Evolutionary conservation across 1,139 yeast genomes (phyloP), one percentile per base, ranked within the genome.

Genomic region (Blastobotrys elegans): DNA sequence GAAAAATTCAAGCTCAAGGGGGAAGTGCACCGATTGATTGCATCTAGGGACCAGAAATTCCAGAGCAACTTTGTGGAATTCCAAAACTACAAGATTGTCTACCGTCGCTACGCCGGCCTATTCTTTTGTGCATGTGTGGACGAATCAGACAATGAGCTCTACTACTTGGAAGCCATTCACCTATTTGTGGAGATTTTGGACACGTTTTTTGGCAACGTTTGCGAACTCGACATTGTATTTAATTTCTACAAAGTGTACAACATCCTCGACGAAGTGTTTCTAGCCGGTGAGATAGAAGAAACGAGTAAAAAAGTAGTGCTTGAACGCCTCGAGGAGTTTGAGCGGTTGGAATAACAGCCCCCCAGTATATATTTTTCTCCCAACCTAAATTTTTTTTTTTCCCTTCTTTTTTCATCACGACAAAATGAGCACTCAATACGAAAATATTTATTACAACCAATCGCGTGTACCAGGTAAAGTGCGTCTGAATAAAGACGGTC

Each of bases 221-320:
- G 97, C 68, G 98, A 92, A 67, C 74, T 92, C 57, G 98, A 92
- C 64, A 75, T 92, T 49, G 94, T 92, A 37, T 92, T 92, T 74
- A 95, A 95, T 56, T 92, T 92, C 67, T 84, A 83, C 62, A 84
- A 86, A 62, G 97, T 97, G 0, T 94, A 92, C 63, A 84, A 86
- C 58, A 83, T 92, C 3, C 69, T 94, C 56, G 97, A 94, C 64
- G 98, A 92, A 64, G 74, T 92, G 57, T 71, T 92, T 37, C 68
- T 82, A 62, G 80, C 81, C 40, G 99, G 99, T 0, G 82, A 84
- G 47, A 68, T 92, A 17, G 87, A 86, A 56, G 99, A 92, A 62
- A 79, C 92, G 38, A 83, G 94, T 11, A 84, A 84, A 59, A 76
- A 78, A 53, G 95, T 84, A 55, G 87, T 90, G 0, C 70, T 92